phyloP scores from a whole-genome alignment of 495 filamentous ascomycete genomes.

The Podospora didyma region DNA sequence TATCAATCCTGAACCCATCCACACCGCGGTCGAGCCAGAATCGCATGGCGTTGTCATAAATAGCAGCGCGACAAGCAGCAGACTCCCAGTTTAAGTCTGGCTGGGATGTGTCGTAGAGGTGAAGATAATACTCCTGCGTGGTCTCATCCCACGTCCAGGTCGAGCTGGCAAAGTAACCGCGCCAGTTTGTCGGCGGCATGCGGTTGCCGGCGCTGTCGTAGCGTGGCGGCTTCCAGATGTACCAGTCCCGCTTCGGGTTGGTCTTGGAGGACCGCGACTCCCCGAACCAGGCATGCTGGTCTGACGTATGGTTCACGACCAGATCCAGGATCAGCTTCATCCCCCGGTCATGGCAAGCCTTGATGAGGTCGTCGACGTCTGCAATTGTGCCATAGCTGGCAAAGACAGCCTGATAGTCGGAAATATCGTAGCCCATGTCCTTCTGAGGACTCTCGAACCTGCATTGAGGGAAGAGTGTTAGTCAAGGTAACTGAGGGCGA shows the following conservation, averaged over 20 bases:
- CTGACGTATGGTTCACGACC: slow-evolving; percentile 77
- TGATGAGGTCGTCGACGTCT: slow-evolving; percentile 62
- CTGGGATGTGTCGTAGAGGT: slow-evolving; percentile 60
- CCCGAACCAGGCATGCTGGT: slow-evolving; percentile 72
- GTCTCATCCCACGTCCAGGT: slow-evolving; percentile 64
- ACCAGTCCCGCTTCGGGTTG: slow-evolving; percentile 65
- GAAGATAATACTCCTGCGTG: slow-evolving; percentile 67
- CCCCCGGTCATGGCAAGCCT: slow-evolving; percentile 51
- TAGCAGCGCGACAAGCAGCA: slow-evolving; percentile 54
- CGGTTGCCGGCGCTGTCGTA: slow-evolving; percentile 56
- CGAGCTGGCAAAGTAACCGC: slow-evolving; percentile 50
- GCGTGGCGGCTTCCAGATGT: slow-evolving; percentile 64
- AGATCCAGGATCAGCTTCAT: slow-evolving; percentile 73
- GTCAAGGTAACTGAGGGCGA: too few species aligned
- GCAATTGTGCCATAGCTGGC: slow-evolving; percentile 58
- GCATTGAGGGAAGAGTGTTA: too few species aligned
- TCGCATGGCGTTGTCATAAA: slow-evolving; percentile 59
- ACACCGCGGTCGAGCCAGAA: slow-evolving; percentile 70
- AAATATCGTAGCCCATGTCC: slow-evolving; percentile 66
- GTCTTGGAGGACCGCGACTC: slow-evolving; percentile 58
- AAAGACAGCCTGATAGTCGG: slow-evolving; percentile 62
- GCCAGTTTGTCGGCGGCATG: slow-evolving; percentile 69
- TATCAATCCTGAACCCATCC: slow-evolving; percentile 68
- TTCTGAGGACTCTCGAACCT: slow-evolving; percentile 55
- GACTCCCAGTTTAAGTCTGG: slow-evolving; percentile 78